Evolutionary conservation across 192 early-diverging fungal genomes (phyloP).

Genomic region (Haplosporangium gracile): DNA sequence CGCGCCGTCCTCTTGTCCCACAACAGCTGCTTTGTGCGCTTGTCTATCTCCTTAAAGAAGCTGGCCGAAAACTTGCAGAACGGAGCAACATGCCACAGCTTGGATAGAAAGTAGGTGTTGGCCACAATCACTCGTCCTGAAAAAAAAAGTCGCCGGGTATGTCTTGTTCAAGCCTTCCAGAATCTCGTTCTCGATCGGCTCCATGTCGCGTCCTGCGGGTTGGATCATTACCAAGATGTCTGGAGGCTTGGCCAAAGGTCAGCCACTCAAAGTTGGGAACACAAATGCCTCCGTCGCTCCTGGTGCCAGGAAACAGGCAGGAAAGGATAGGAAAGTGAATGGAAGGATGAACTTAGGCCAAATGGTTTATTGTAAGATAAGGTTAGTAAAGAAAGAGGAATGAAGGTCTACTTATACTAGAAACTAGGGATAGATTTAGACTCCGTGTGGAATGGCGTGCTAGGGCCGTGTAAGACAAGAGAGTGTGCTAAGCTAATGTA

Average conservation of each 20-base stretch:
- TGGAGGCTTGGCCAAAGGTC: not conserved
- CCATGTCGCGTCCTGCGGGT: not conserved
- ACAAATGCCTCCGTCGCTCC: not conserved
- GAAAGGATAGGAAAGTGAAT: no score
- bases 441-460: no score
- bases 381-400: no score
- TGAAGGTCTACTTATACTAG: no score
- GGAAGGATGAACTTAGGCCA: no score
- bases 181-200: not conserved
- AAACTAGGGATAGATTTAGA: no score
- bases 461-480: no score
- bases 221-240: constrained; percentile 1
- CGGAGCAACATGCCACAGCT: constrained; percentile 5
- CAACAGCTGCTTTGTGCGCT: not conserved
- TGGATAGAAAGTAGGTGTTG: constrained; percentile 8
- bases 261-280: not conserved
- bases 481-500: no score
- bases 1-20: not conserved
- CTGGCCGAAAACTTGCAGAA: not conserved
- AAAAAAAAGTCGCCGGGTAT: not conserved
- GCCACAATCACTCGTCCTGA: not conserved
- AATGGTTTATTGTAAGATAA: no score
- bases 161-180: not conserved
- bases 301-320: no score
- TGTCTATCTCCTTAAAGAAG: not conserved